Base-by-base conservation (phyloP, 495 filamentous ascomycete genomes). In the Letharia columbiana region DNA sequence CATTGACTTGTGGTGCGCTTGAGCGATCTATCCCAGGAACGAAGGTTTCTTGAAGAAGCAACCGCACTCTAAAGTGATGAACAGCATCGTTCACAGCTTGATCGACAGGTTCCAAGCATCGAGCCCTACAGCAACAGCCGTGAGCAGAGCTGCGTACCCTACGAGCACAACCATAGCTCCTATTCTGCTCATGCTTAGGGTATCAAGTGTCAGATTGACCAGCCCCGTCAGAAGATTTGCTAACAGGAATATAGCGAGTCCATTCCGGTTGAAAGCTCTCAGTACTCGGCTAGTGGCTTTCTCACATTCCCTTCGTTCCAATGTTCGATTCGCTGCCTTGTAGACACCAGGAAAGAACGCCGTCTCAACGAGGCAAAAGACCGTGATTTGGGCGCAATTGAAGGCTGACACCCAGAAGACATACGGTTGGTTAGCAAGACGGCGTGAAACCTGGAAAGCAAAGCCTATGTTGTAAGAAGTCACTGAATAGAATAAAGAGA, bases 361-460 rank as follows among this genome's bases (percentile, higher is more conserved):
- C 20, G 81, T 84, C 73, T 98, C 93, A 18, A 91, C 81, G 42
- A 85, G 70, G 72, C 86, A 91, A 73, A 92, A 97, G 7, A 87
- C 77, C 6, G 89, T 79, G 23, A 99, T 75, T 73, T 96, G 90
- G 10, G 77, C 79, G 63, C 83, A 88, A 74, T 98, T 99, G 81
- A 92, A 98, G 9, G 91, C 87, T 17, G 85, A 79, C 20, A 95
- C 87, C 93, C 93, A 99, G 60, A 96, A 78, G 42, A 97, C 78
- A 72, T 99, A 99, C 0, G 94, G 92, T 62, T 96, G 84, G 72
- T 98, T 98, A 12, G 94, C 94, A 23, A 99, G 77, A 15, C 94
- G 86, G 40, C 94, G 87, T 7, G 94, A 98, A 9, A 97, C 91
- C 4, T 78, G 78, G 31, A 96, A 79, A 7, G 84, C 85, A 31